Base-by-base conservation (phyloP, 768 basidiomycete species). In the Russula compacta region DNA sequence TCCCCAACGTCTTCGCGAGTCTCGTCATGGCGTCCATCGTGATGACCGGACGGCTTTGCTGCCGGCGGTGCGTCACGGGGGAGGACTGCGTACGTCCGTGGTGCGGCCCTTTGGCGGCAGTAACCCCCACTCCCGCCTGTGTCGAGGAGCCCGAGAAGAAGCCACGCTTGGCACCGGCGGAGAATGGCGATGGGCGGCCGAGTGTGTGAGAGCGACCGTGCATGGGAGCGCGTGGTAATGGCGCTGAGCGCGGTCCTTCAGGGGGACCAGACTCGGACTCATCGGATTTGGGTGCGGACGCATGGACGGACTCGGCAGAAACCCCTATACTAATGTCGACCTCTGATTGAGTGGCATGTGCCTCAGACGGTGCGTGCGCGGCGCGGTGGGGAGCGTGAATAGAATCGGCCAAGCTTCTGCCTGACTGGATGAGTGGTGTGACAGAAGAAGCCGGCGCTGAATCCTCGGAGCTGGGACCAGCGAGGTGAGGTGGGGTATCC, bases 21-120 rank as follows among this genome's bases (percentile, higher is more conserved):
- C 77, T 77, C 12, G 87, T 83, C 53, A 89, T 79, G 2, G 87
- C 89, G 53, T 85, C 87, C 12, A 78, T 83, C 6, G 85, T 86
- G 66, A 91, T 80, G 47, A 90, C 78, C n/a, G 89, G 89, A 10
- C 89, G 79, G 12, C 65, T 76, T 38, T 75, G 63, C 63, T 83
- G 80, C 17, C 82, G 79, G 24, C 69, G 56, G 52, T 79, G 73
- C 42, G 69, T 71, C 43, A 67, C 67, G 2, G 85, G 84, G 8
- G 86, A 79, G 0, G 88, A 89, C 64, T 85, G 86, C 46, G 83
- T 86, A 43, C 87, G 82, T 6, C 77, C 68, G 67, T 84, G 82
- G 56, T 81, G 73, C 12, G 21, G 14, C 6, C 50, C 60, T 21
- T 56, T 61, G 4, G 40, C 14, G 0, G 69, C 68, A 29, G 71